Percentiles rank a stretch among this genome's conserved stretches.
Conservation (phyloP, 306 rosid species). For the Cucurbita argyrosperma region DNA sequence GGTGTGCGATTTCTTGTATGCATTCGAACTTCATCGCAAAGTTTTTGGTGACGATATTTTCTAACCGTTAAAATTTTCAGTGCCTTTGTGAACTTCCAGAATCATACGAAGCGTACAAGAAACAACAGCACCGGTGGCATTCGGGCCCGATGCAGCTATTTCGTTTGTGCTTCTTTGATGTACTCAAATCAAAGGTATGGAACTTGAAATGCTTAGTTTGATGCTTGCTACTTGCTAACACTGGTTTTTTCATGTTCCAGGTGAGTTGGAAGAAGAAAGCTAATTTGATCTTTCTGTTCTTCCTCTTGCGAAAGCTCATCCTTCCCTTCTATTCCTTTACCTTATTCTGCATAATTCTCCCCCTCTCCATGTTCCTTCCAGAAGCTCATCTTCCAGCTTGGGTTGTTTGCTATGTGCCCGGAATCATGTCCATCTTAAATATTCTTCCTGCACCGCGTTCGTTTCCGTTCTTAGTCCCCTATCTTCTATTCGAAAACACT, state of each 20-base stretch:
- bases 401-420: constrained; percentile 97
- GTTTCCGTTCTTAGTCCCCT: constrained; percentile 84
- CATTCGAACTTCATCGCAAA: constrained; percentile 5
- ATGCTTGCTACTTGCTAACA: not conserved
- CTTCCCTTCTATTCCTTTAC: constrained; percentile 97
- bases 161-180: constrained; percentile 72
- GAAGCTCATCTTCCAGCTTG: constrained; percentile 93
- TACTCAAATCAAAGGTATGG: constrained; percentile 79
- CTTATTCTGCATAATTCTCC: constrained; percentile 95
- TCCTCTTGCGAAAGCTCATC: constrained; percentile 87
- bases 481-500: constrained; percentile 92
- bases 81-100: constrained; percentile 99
- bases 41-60: constrained; percentile 5
- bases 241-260: constrained; percentile 28
- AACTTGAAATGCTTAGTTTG: not conserved
- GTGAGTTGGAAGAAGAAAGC: constrained; percentile 66
- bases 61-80: constrained; percentile 35
- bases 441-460: constrained; percentile 78
- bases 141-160: constrained; percentile 99
- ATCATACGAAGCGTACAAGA: constrained; percentile 91
- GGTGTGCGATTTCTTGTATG: constrained; percentile 24
- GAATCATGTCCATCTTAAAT: constrained; percentile 76
- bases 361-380: constrained; percentile 94
- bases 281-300: constrained; percentile 81
- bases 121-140: constrained; percentile 99